Evolutionary conservation across 345 rosid species (phyloP).

Genomic region (Viola odorata): DNA sequence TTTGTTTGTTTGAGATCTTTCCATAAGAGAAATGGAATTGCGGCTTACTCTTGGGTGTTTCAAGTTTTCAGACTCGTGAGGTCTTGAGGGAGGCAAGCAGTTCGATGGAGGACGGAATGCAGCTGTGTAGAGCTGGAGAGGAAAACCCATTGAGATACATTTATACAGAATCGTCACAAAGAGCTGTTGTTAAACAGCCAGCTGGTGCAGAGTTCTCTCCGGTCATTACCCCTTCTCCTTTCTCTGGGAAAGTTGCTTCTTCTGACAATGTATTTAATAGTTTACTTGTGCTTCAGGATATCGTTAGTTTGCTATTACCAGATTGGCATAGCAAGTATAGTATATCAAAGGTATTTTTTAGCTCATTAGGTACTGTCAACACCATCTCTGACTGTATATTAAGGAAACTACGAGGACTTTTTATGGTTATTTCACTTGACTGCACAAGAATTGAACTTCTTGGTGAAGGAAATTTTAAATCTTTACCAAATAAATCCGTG

Average conservation of each 20-base stretch:
- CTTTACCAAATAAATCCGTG: conserved; percentile 45
- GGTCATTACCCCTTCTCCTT: conserved; percentile 17
- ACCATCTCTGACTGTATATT: conserved; percentile 60
- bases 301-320: conserved; percentile 33
- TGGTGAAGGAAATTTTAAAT: conserved; percentile 43
- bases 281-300: conserved; percentile 59
- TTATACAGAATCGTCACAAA: conserved; percentile 23
- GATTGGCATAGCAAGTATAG: conserved; percentile 36
- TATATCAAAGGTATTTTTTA: conserved; percentile 49
- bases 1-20: conserved; percentile 1
- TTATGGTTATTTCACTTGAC: conserved; percentile 66
- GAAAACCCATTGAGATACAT: conserved; percentile 29
- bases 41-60: conserved; percentile 14
- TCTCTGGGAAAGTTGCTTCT: conserved; percentile 28
- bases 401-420: conserved; percentile 67
- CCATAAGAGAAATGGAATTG: neutral
- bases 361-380: conserved; percentile 55
- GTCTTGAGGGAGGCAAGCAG: conserved; percentile 51
- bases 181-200: conserved; percentile 12
- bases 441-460: conserved; percentile 77
- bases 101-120: conserved; percentile 36
- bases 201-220: conserved; percentile 38
- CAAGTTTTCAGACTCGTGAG: conserved; percentile 54
- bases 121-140: conserved; percentile 46
- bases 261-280: conserved; percentile 33